phyloP scores from a whole-genome alignment of 164 flowering plant genomes.

The Aristolochia californica region DNA sequence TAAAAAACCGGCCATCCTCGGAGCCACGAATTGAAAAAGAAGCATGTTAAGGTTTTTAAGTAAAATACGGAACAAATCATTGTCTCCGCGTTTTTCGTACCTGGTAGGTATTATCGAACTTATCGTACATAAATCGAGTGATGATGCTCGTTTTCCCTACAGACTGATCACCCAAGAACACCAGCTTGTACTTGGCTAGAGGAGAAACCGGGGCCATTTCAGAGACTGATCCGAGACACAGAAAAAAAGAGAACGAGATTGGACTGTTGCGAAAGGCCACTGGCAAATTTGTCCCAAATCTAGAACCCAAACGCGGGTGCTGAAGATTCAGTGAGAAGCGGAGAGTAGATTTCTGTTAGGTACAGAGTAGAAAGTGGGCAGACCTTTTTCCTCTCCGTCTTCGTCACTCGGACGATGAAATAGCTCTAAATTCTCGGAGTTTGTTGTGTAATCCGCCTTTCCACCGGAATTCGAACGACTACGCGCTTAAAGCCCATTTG shows the following conservation, averaged over 20 bases:
- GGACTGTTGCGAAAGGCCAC: not conserved
- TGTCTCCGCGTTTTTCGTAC: conserved; percentile 14
- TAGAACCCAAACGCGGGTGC: not conserved
- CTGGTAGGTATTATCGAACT: conserved; percentile 81
- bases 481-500: too few relatives aligned
- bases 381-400: too few relatives aligned
- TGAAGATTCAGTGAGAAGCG: not conserved
- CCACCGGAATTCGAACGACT: too few relatives aligned
- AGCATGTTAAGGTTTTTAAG: not conserved
- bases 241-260: not conserved
- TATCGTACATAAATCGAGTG: too few relatives aligned
- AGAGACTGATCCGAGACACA: not conserved
- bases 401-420: too few relatives aligned
- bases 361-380: too few relatives aligned
- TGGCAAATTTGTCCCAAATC: not conserved
- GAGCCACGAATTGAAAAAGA: not conserved
- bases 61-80: not conserved
- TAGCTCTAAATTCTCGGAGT: too few relatives aligned
- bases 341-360: too few relatives aligned
- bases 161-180: too few relatives aligned
- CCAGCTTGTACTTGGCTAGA: conserved; percentile 73
- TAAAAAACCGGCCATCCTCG: not conserved
- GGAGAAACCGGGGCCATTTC: conserved; percentile 69
- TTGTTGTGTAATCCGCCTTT: too few relatives aligned
- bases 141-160: too few relatives aligned